Evolutionary conservation across 1,139 yeast species (phyloP), one percentile per base, ranked within the genome.

Genomic region (Geotrichum restrictum): DNA sequence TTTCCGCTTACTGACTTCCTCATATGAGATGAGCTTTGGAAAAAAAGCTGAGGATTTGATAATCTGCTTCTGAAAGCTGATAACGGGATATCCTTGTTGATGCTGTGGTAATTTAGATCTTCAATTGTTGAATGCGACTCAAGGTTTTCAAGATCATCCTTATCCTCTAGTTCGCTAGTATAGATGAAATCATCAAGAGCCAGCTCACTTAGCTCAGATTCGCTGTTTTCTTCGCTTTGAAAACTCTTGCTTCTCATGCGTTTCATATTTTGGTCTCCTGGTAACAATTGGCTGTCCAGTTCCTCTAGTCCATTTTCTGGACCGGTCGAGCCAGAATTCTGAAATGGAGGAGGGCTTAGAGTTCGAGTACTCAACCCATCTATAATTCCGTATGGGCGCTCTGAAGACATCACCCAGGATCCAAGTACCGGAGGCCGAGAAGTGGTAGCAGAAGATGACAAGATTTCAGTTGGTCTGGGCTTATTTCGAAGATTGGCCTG

Each of bases 331-430:
- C 36, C 40, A 19, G 10, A 29, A 39, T 6, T 6, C 16, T 6
- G 11, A n/a, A 13, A 11, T n/a, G 50, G 46, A 49, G 65, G 69
- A 51, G 62, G 83, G 74, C 69, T 76, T 69, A 89, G 74, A 1
- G 95, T 83, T 53, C 96, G 75, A 0, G 98, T 93, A 0, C 95
- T 83, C 33, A 88, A 75, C 4, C 98, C 98, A 67, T 93, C 98
- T 62, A 93, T 91, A 55, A 93, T 88, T 27, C 96, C 95, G 69
- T 86, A 88, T 0, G 96, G 97, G 61, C 88, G 83, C 49, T 70
- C 71, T 49, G 80, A 79, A 56, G 83, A 87, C 27, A 96, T 86
- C 13, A 84, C 81, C 95, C 98, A 93, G 1, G 96, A 85, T 0
- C 97, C 98, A 55, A 93, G 74, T 24, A 88, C 79, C 1, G 98